phyloP scores from a whole-genome alignment of 2,329 filamentous ascomycete species.

The Zymoseptoria ardabiliae region DNA sequence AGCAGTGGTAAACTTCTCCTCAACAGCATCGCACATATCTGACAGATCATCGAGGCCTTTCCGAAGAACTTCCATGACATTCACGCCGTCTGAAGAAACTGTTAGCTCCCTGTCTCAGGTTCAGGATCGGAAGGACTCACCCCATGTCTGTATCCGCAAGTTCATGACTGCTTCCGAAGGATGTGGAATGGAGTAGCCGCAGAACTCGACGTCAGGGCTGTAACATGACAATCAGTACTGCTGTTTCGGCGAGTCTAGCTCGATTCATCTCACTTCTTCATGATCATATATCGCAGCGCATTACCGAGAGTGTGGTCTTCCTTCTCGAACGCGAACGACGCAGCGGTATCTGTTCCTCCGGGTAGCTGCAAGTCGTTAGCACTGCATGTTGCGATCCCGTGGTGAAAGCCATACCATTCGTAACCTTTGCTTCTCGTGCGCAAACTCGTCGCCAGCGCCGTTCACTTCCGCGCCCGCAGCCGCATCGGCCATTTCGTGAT shows the following conservation, averaged over 20 bases:
- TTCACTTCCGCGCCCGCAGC: slow-evolving; percentile 40
- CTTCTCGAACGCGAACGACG: slow-evolving; percentile 87
- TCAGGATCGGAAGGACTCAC: slow-evolving; percentile 41
- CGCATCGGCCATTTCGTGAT: slow-evolving; percentile 32
- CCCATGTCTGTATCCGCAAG: slow-evolving; percentile 91
- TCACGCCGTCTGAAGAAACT: slow-evolving; percentile 57
- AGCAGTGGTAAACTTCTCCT: slow-evolving; percentile 75
- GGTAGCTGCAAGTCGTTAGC: slow-evolving; percentile 55
- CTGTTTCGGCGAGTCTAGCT: background rate
- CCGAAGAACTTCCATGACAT: slow-evolving; percentile 75
- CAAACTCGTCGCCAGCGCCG: slow-evolving; percentile 27
- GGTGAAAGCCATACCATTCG: slow-evolving; percentile 30
- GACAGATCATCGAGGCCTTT: slow-evolving; percentile 86
- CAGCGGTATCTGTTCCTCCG: slow-evolving; percentile 75
- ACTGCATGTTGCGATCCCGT: background rate
- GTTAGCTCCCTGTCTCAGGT: background rate
- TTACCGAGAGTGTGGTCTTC: slow-evolving; percentile 97
- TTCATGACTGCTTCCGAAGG: slow-evolving; percentile 97
- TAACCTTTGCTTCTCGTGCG: slow-evolving; percentile 37
- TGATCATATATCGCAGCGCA: slow-evolving; percentile 87
- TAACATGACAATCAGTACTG: background rate
- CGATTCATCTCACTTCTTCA: slow-evolving; percentile 77
- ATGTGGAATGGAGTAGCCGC: slow-evolving; percentile 95
- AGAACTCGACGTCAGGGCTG: slow-evolving; percentile 94
- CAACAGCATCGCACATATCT: slow-evolving; percentile 85